A percentile compares a stretch with the other conserved stretches of the same genome.
Conservation (phyloP, 345 rosid genomes). For the Aethionema arabicum region DNA sequence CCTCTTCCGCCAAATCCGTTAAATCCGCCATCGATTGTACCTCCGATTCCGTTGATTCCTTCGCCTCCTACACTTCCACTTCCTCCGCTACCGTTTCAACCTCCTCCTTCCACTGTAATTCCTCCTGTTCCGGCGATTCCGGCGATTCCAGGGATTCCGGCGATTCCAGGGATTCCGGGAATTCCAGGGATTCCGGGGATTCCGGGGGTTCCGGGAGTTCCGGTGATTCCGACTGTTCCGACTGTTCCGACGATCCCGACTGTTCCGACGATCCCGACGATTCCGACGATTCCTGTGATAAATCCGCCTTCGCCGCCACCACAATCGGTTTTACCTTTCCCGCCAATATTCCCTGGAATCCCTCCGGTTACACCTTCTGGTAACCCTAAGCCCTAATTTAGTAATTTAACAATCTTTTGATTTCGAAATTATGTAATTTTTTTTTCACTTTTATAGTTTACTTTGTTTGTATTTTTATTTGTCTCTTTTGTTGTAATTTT, state of each 20-base stretch:
- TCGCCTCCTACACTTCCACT: conserved; percentile 51
- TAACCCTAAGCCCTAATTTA: conserved; percentile 27
- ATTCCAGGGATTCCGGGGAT: conserved; percentile 12
- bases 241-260: conserved; percentile 36
- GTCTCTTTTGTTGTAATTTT: conserved; percentile 22
- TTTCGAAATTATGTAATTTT: conserved; percentile 2
- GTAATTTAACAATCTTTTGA: neutral
- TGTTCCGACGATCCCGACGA: neutral
- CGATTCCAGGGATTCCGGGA: too few species aligned
- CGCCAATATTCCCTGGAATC: conserved; percentile 37
- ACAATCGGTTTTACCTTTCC: conserved; percentile 19
- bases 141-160: too few species aligned
- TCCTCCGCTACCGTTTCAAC: conserved; percentile 33
- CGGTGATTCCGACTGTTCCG: conserved; percentile 31
- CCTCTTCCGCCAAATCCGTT: conserved; percentile 35
- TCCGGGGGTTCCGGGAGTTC: conserved; percentile 27
- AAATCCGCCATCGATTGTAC: conserved; percentile 33
- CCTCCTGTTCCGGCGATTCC: conserved; percentile 41
- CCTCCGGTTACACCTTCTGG: conserved; percentile 45
- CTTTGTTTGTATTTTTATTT: conserved; percentile 2
- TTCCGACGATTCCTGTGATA: conserved; percentile 26
- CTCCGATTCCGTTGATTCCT: conserved; percentile 41
- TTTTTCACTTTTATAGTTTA: conserved; percentile 17
- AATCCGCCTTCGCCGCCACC: conserved; percentile 46
- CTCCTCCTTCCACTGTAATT: conserved; percentile 35